These are phyloP conservation scores for Gossypium lobatum DNA, from an alignment of 441 rosid species.

Conservation along the genomic window DNA sequence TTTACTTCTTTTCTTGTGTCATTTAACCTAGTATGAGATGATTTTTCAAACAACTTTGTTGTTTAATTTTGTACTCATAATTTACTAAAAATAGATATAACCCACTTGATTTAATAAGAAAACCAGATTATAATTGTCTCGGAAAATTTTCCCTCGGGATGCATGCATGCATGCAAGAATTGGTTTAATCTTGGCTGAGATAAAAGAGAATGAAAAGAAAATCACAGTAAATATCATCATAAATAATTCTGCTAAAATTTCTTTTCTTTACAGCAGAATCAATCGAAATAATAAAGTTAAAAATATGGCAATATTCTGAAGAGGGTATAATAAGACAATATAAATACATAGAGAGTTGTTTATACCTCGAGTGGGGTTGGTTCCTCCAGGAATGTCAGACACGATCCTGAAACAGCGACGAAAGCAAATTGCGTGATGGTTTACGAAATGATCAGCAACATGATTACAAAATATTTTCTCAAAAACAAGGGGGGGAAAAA, in stretches of 20 bases:
- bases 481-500: neutral
- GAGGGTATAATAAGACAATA: neutral
- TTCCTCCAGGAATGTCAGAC: conserved; percentile 71
- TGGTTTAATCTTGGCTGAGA: neutral
- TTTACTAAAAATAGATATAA: too few relatives aligned
- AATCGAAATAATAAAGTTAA: too few relatives aligned
- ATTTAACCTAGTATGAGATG: too few relatives aligned
- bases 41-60: too few relatives aligned
- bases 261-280: neutral
- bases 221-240: neutral
- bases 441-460: neutral
- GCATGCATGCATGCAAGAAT: neutral
- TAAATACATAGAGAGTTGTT: neutral
- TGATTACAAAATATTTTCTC: neutral
- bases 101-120: too few relatives aligned
- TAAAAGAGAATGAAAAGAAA: neutral
- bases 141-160: neutral
- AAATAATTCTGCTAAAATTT: neutral
- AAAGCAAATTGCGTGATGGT: neutral
- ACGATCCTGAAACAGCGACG: conserved; percentile 50
- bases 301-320: too few relatives aligned
- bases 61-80: too few relatives aligned
- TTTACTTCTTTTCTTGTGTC: too few relatives aligned
- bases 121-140: too few relatives aligned
- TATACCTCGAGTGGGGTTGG: conserved; percentile 41